Evolutionary conservation across 2,329 filamentous ascomycete genomes (phyloP).

Genomic region (Huntiella decipiens): DNA sequence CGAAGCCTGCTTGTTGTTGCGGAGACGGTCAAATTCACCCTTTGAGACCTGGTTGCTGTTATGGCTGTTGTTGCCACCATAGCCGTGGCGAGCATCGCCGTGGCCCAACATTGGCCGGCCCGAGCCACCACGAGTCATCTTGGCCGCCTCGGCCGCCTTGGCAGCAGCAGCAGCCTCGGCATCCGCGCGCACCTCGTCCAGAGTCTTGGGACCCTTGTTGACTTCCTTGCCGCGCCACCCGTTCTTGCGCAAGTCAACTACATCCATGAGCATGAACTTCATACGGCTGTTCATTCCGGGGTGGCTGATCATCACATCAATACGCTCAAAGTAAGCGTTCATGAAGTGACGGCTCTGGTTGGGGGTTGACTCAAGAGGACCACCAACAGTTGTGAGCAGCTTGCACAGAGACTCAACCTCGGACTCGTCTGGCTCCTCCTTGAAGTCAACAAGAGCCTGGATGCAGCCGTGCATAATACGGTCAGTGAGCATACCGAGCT

Average conservation of each 20-base stretch:
- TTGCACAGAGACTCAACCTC: conserved; percentile 93
- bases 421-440: conserved; percentile 69
- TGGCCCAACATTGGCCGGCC: conserved; percentile 58
- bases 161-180: conserved; percentile 59
- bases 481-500: conserved; percentile 94
- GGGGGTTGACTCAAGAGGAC: conserved; percentile 70
- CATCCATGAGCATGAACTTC: conserved; percentile 92
- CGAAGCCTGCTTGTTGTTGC: conserved; percentile 28
- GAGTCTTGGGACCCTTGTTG: conserved; percentile 92
- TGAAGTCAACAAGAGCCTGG: conserved; percentile 88
- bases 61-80: conserved; percentile 52
- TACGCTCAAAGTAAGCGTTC: conserved; percentile 83
- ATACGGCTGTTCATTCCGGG: conserved; percentile 71
- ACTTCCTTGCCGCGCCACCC: conserved; percentile 74
- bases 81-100: conserved; percentile 49
- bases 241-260: conserved; percentile 61
- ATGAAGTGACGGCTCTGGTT: conserved; percentile 40
- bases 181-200: conserved; percentile 75
- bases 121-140: conserved; percentile 44
- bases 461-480: conserved; percentile 99
- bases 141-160: conserved; percentile 38
- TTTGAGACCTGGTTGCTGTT: conserved; percentile 74
- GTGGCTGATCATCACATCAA: conserved; percentile 62
- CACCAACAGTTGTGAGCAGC: conserved; percentile 78
- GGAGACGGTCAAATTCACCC: conserved; percentile 78